Conservation (phyloP, 805 yeast genomes). For the Candida corydali region DNA sequence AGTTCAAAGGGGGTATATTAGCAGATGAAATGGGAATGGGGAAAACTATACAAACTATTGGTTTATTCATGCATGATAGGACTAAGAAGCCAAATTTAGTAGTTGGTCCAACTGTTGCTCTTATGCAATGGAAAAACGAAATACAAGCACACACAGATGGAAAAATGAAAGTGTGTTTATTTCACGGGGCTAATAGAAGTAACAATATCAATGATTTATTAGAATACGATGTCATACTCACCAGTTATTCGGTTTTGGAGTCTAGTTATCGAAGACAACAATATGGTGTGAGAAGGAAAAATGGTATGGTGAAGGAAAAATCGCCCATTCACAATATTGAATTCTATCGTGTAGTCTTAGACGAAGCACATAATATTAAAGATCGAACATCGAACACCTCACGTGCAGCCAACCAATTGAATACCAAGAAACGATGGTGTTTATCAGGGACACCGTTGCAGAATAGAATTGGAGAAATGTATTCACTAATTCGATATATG, state of each 20-base stretch:
- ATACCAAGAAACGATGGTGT: conserved; percentile 81
- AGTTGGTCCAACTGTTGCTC: conserved; percentile 97
- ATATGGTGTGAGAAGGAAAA: conserved; percentile 77
- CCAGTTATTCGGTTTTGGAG: conserved; percentile 91
- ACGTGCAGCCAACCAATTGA: conserved; percentile 75
- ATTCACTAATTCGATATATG: conserved; percentile 83
- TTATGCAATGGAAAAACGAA: conserved; percentile 97
- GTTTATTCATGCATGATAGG: conserved; percentile 69
- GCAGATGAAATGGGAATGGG: conserved; percentile 99
- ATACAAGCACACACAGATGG: conserved; percentile 78
- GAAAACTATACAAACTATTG: conserved; percentile 94
- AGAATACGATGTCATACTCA: conserved; percentile 73
- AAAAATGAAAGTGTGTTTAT: conserved; percentile 61
- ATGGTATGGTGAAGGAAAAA: conserved; percentile 65
- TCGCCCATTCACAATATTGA: conserved; percentile 69
- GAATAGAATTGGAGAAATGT: conserved; percentile 93
- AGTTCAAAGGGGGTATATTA: conserved; percentile 82
- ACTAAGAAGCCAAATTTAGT: conserved; percentile 75
- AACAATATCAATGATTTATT: conserved; percentile 51
- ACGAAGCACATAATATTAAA: conserved; percentile 97
- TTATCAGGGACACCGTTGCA: conserved; percentile 95
- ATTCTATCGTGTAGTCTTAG: conserved; percentile 84
- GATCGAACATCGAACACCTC: conserved; percentile 94
- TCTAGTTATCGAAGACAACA: conserved; percentile 78
- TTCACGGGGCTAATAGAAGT: conserved; percentile 82